A percentile compares a stretch with the other conserved stretches of the same genome.
Conservation (phyloP, 345 rosid species). For the Euphorbia lathyris region DNA sequence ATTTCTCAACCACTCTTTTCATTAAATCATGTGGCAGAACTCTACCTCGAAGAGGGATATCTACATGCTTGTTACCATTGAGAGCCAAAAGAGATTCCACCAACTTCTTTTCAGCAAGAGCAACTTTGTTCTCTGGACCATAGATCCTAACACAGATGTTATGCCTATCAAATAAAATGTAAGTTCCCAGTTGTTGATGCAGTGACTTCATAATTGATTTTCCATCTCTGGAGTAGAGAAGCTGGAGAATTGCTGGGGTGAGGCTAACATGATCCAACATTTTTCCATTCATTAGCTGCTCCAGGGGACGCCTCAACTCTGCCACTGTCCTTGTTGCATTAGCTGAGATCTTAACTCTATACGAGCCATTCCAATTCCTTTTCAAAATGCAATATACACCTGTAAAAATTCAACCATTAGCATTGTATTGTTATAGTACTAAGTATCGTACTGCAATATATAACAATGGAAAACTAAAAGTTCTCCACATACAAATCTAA, state of each 20-base stretch:
- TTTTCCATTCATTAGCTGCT: slow-evolving; percentile 73
- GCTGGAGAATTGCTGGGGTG: slow-evolving; percentile 47
- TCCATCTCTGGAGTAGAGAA: slow-evolving; percentile 64
- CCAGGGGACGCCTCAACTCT: slow-evolving; percentile 74
- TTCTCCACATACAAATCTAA: background rate
- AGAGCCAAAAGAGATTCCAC: slow-evolving; percentile 46
- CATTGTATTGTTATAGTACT: background rate
- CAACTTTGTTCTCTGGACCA: slow-evolving; percentile 47
- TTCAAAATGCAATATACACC: slow-evolving; percentile 49
- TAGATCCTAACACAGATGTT: slow-evolving; percentile 47
- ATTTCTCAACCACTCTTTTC: slow-evolving; percentile 51
- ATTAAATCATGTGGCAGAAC: slow-evolving; percentile 59
- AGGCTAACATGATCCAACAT: slow-evolving; percentile 50
- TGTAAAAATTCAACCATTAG: slow-evolving; percentile 22
- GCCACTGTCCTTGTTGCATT: slow-evolving; percentile 73
- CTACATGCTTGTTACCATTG: slow-evolving; percentile 55
- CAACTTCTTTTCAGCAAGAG: slow-evolving; percentile 53
- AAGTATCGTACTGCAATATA: background rate
- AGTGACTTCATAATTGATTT: slow-evolving; percentile 47
- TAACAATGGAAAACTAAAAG: background rate
- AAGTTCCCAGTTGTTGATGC: slow-evolving; percentile 58
- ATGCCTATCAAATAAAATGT: slow-evolving; percentile 56
- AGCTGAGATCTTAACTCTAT: slow-evolving; percentile 55
- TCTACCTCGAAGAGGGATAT: slow-evolving; percentile 63
- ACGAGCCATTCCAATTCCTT: slow-evolving; percentile 48